These are phyloP conservation scores for Drechslerella coelobrocha DNA, from an alignment of 2,329 filamentous ascomycete species.

Conservation along the genomic window DNA sequence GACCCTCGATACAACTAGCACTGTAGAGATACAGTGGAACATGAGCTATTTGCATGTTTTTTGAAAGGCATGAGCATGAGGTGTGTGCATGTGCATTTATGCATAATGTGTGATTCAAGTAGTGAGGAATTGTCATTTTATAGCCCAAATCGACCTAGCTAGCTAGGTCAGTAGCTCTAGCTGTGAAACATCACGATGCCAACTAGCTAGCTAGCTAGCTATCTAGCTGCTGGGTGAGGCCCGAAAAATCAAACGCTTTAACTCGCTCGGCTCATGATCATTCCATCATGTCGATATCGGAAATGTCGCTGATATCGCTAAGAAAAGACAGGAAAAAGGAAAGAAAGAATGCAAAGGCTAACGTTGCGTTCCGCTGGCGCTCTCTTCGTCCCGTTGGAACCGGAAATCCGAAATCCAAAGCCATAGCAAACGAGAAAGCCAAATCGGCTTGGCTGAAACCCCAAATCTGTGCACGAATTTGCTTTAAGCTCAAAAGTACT, in stretches of 20 bases:
- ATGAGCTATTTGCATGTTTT: background rate
- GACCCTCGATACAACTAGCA: too few species aligned
- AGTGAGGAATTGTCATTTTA: background rate
- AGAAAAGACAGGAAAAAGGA: too few species aligned
- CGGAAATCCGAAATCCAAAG: too few species aligned
- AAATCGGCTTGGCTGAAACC: too few species aligned
- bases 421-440: too few species aligned
- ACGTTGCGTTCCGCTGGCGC: too few species aligned
- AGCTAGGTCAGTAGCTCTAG: background rate
- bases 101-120: background rate
- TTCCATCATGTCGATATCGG: background rate
- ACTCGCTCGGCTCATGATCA: background rate
- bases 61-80: constrained; percentile 2
- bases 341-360: too few species aligned
- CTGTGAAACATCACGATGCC: background rate
- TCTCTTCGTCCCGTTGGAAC: too few species aligned
- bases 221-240: background rate
- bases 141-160: background rate
- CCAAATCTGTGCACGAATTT: too few species aligned
- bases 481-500: constrained; percentile 9
- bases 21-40: background rate
- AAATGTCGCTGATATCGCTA: background rate
- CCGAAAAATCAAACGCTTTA: background rate
- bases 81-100: constrained; percentile 3
- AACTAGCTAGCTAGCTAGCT: background rate